A percentile compares a stretch with the other conserved stretches of the same genome.
Evolutionary conservation across 2,329 filamentous ascomycete species (phyloP).

Genomic region (Colletotrichum kahawae): DNA sequence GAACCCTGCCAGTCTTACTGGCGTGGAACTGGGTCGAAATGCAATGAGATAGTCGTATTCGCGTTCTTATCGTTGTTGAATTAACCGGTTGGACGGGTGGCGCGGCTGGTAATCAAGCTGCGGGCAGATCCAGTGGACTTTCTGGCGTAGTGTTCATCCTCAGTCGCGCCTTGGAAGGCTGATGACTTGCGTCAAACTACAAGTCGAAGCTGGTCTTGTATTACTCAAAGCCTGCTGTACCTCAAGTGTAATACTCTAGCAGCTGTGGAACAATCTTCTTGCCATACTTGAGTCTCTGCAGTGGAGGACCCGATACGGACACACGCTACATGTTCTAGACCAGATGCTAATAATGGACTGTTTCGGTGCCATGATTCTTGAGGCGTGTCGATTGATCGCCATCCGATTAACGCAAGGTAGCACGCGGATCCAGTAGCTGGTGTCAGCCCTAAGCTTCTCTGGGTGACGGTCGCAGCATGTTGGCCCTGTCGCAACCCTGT

Average conservation of each 20-base stretch:
- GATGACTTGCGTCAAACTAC: background rate
- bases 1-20: background rate
- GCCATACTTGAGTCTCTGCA: background rate
- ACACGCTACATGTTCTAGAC: background rate
- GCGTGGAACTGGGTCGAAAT: background rate
- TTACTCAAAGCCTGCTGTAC: background rate
- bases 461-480: background rate
- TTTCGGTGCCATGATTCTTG: background rate
- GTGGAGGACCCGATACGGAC: background rate
- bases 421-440: background rate
- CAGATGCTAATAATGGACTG: background rate
- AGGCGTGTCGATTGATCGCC: constrained; percentile 7
- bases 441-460: constrained; percentile 16
- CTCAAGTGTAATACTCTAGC: background rate
- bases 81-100: background rate
- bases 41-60: background rate
- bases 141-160: background rate
- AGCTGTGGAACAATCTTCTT: background rate
- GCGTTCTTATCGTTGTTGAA: background rate
- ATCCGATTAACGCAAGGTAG: background rate
- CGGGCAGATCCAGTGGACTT: background rate
- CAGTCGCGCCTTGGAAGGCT: background rate
- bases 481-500: background rate
- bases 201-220: background rate
- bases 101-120: background rate